Base-by-base conservation (phyloP, 1,284 basidiomycete genomes). In the Cutaneotrichosporon sp. region DNA sequence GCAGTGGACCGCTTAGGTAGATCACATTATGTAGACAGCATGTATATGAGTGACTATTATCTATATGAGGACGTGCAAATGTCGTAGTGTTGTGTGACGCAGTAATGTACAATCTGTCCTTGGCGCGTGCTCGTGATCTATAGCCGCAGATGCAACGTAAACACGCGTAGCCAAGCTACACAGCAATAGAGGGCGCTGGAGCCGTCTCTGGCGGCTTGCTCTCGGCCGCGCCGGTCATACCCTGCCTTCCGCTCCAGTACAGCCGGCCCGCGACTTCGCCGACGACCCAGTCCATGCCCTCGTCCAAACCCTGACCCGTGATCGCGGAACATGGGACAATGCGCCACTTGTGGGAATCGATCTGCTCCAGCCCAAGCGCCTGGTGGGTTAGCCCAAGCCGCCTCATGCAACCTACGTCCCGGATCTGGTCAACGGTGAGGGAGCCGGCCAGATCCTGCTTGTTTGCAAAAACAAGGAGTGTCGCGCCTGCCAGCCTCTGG, bases 401-500 rank as follows among this genome's bases (percentile, higher is more conserved):
- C n/a, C n/a, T n/a, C n/a, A 12, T 34, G 13, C 17, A 17, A 76
- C 85, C 70, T 71, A 89, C 91, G 64, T 87, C 80, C 56, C 84
- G 80, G 61, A 98, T 94, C 76, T 97, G 89, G 41, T 79, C 73
- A 48, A 85, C 82, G 14, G 82, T 81, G 82, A 97, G 83, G 0
- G 93, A 87, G 23, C 92, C 90, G 37, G 82, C 81, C 34, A 98
- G 82, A 75, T 99, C 96, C 75, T 97, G 93, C 76, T 99, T 99
- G 77, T 99, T 99, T n/a, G 96, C 96, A 71, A 98, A 90, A 46
- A 99, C 85, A 39, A 99, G 81, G 46, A 99, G 80, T 15, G 92
- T 94, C 40, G 94, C 94, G 17, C 94, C 93, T 47, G 90, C 85
- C 38, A 98, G 77, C 64, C 94, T 81, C 90, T 97, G 66, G 14